Conservation (phyloP, 73 alveolate genomes). For the Tetrahymena malaccensis region DNA sequence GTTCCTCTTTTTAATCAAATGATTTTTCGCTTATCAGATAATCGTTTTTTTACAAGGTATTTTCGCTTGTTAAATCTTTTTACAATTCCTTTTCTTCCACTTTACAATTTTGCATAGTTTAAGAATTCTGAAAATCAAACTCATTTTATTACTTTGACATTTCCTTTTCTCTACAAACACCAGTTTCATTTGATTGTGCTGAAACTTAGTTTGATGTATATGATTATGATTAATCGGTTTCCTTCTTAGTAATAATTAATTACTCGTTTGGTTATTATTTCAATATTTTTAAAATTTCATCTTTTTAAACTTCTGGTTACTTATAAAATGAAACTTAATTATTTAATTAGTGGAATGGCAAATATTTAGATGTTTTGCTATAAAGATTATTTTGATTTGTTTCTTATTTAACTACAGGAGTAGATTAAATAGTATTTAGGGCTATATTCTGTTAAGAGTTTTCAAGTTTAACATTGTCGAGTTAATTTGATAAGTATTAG, state of each 20-base stretch:
- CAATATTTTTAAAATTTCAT: no score
- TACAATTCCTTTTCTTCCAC: background rate
- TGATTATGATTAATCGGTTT: background rate
- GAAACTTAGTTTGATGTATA: background rate
- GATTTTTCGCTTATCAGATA: background rate
- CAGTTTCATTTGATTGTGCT: background rate
- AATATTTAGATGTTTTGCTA: background rate
- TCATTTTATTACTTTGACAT: no score
- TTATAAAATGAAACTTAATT: background rate
- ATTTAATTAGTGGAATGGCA: background rate
- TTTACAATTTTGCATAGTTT: no score
- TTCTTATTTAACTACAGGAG: background rate
- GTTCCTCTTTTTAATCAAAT: background rate
- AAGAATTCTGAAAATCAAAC: no score
- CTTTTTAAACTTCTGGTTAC: background rate
- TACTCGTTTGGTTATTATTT: background rate
- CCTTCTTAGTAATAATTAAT: background rate
- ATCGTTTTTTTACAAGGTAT: background rate
- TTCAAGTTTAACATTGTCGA: background rate
- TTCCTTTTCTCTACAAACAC: background rate
- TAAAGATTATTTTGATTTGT: no score
- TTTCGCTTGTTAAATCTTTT: background rate
- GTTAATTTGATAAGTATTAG: no score
- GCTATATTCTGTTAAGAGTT: background rate
- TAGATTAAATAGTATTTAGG: background rate